Evolutionary conservation across 345 rosid species (phyloP).

Genomic region (Gossypium sturtianum): DNA sequence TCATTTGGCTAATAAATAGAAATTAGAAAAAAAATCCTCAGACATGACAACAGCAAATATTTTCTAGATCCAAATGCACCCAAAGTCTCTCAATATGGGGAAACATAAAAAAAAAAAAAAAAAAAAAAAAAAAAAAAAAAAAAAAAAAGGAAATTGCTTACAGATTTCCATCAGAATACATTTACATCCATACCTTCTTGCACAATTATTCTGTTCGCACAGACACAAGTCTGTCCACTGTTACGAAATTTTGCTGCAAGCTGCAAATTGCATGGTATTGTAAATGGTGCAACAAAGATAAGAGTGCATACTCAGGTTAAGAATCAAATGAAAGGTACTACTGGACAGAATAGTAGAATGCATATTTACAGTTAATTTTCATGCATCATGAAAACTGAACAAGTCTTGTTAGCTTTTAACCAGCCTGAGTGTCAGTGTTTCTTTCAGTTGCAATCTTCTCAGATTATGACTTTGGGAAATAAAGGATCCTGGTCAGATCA

Average conservation of each 20-base stretch:
- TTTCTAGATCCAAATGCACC: background rate
- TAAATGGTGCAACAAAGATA: constrained; percentile 4
- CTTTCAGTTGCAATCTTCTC: background rate
- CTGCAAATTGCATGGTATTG: constrained; percentile 36
- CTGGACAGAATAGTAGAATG: background rate
- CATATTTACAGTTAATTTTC: background rate
- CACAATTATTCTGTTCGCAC: constrained; percentile 84
- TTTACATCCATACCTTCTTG: constrained; percentile 71
- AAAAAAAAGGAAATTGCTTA: background rate
- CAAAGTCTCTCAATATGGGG: background rate
- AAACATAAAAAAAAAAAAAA: background rate
- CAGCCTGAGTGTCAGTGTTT: background rate
- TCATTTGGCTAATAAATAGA: background rate
- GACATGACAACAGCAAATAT: background rate
- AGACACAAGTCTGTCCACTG: constrained; percentile 96
- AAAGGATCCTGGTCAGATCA: background rate
- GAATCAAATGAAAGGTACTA: background rate
- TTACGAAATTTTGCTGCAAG: constrained; percentile 94
- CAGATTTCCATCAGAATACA: constrained; percentile 1
- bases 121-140: background rate
- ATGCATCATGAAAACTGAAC: background rate
- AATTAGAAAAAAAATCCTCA: background rate
- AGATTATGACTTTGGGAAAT: background rate
- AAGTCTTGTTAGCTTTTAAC: background rate
- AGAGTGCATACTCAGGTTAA: background rate